Percentiles rank a stretch among this genome's conserved stretches.
Evolutionary conservation across 306 rosid species (phyloP).

Genomic region (Arachis hypogaea): DNA sequence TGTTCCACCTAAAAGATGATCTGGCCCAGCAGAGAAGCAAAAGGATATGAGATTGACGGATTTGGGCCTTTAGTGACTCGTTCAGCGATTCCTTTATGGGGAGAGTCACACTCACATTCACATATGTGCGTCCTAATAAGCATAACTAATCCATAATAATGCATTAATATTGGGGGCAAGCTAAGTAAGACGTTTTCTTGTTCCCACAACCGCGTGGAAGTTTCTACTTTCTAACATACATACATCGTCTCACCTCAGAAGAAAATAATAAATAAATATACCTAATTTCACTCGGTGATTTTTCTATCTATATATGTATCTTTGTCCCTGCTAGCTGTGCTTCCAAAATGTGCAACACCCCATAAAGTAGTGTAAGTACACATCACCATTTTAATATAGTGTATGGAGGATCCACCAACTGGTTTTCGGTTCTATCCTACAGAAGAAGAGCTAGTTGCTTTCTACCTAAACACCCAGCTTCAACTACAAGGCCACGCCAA

Average conservation of each 20-base stretch:
- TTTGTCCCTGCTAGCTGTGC: too few relatives aligned
- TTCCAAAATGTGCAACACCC: neutral
- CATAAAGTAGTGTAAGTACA: too few relatives aligned
- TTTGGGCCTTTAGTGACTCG: too few relatives aligned
- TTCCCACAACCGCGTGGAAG: slow-evolving; percentile 63
- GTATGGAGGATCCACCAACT: slow-evolving; percentile 42
- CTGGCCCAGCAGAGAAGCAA: slow-evolving; percentile 10
- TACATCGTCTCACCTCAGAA: neutral
- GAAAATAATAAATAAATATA: neutral
- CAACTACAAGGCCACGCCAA: slow-evolving; percentile 49
- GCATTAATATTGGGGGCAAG: slow-evolving; percentile 7
- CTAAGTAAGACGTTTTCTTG: slow-evolving; percentile 31
- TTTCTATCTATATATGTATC: neutral
- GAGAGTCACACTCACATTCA: too few relatives aligned
- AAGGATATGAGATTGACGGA: neutral
- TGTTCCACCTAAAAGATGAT: slow-evolving; percentile 15
- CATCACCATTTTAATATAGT: too few relatives aligned
- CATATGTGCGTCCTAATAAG: too few relatives aligned
- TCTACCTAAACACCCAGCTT: slow-evolving; percentile 63
- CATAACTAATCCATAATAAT: too few relatives aligned
- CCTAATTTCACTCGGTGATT: slow-evolving; percentile 44
- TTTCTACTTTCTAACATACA: slow-evolving; percentile 41
- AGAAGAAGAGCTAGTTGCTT: slow-evolving; percentile 68
- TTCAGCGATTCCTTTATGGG: too few relatives aligned
- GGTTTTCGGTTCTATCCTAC: slow-evolving; percentile 85